phyloP scores from a whole-genome alignment of 805 yeast genomes.

The Lachancea nothofagi region DNA sequence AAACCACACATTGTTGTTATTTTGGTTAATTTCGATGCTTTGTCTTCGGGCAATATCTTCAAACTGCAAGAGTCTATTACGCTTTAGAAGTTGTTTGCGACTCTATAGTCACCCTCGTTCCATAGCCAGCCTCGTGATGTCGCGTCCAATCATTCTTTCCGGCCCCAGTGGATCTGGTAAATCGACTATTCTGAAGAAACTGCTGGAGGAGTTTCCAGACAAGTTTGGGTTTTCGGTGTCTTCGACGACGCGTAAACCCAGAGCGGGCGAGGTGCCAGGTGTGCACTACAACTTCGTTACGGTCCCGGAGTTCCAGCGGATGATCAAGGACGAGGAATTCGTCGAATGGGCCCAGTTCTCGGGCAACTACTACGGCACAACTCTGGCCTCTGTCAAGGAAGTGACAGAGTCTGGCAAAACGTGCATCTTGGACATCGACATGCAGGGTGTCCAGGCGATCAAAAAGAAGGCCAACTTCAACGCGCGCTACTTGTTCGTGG shows the following conservation, averaged over 20 bases:
- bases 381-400: slow-evolving; percentile 73
- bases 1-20: background rate
- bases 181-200: slow-evolving; percentile 83
- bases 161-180: slow-evolving; percentile 98
- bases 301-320: slow-evolving; percentile 70
- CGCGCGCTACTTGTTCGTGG: slow-evolving; percentile 79
- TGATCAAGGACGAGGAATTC: slow-evolving; percentile 71
- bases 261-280: slow-evolving; percentile 88
- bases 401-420: slow-evolving; percentile 54
- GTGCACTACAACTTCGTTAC: slow-evolving; percentile 82
- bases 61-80: background rate
- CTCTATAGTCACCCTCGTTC: background rate
- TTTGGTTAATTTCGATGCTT: background rate
- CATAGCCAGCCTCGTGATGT: slow-evolving; percentile 15
- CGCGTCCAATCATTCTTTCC: slow-evolving; percentile 86
- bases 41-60: background rate
- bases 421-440: slow-evolving; percentile 94
- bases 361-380: slow-evolving; percentile 95
- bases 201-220: slow-evolving; percentile 85
- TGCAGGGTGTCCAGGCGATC: slow-evolving; percentile 97
- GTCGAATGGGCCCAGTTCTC: slow-evolving; percentile 98
- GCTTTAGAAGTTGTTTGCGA: background rate
- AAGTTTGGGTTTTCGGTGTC: slow-evolving; percentile 92
- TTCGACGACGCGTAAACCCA: slow-evolving; percentile 79
- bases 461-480: slow-evolving; percentile 74